A percentile compares a stretch with the other conserved stretches of the same genome.
Conservation (phyloP, 2,329 filamentous ascomycete genomes). For the Xylariaceae sp. region DNA sequence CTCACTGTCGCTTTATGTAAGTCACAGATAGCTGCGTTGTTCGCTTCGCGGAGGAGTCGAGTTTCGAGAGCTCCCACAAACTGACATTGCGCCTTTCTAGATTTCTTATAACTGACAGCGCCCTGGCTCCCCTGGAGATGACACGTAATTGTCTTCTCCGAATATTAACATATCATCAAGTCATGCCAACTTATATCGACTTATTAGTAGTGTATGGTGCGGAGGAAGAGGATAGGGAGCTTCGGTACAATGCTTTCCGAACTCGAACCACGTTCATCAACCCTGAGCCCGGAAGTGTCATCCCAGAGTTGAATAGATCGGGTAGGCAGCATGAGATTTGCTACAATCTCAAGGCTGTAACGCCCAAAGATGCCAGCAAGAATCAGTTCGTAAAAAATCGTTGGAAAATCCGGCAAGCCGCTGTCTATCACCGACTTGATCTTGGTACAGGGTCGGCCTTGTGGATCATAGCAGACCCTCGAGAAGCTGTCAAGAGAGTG, state of each 20-base stretch:
- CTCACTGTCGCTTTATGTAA: conserved; percentile 41
- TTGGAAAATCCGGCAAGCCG: conserved; percentile 37
- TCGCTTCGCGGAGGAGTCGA: no score
- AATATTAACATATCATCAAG: conserved; percentile 42
- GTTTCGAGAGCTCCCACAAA: background rate
- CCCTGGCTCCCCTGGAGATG: conserved; percentile 31
- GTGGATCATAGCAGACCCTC: conserved; percentile 47
- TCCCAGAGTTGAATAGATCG: conserved; percentile 29
- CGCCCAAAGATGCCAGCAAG: conserved; percentile 13
- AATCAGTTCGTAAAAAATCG: conserved; percentile 3
- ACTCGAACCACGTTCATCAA: conserved; percentile 26
- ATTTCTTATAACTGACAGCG: conserved; percentile 33
- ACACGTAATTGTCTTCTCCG: conserved; percentile 35
- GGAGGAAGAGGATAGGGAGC: conserved; percentile 32
- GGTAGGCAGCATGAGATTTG: conserved; percentile 36
- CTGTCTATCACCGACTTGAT: conserved; percentile 39
- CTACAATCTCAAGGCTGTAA: conserved; percentile 38
- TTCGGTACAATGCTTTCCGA: conserved; percentile 38
- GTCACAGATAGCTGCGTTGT: background rate
- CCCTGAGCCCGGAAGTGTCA: conserved; percentile 14
- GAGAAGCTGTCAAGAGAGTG: conserved; percentile 33
- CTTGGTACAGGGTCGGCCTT: conserved; percentile 39
- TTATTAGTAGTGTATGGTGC: conserved; percentile 34
- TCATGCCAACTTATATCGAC: conserved; percentile 43
- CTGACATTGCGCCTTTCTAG: conserved; percentile 19